A percentile compares a stretch with the other conserved stretches of the same genome.
These are phyloP conservation scores for Stephania yunnanensis DNA, from an alignment of 164 flowering plant species.

Conservation along the genomic window DNA sequence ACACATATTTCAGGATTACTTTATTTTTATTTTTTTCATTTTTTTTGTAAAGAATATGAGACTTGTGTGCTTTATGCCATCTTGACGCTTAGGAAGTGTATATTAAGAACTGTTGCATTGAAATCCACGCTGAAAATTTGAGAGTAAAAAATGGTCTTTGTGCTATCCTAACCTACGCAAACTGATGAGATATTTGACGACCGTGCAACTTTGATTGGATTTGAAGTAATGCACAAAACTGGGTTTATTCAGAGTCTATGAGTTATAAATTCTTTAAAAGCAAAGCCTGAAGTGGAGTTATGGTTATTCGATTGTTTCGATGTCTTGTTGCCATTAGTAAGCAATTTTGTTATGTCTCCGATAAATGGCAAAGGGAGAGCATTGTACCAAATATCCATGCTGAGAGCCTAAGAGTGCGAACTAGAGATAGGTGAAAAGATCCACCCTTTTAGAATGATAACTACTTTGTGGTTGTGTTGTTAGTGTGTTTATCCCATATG, in stretches of 20 bases:
- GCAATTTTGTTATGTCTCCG: neutral
- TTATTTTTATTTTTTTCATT: no score
- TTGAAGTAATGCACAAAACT: no score
- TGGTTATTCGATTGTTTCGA: neutral
- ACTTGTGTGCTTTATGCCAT: neutral
- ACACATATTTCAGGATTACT: neutral
- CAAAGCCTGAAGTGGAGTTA: neutral
- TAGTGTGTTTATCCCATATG: neutral
- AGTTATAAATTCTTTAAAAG: neutral
- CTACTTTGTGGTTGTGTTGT: no score
- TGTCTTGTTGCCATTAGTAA: neutral
- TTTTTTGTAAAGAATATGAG: neutral
- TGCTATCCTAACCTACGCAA: no score
- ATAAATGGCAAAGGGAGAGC: neutral
- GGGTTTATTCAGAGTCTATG: no score
- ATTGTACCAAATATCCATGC: neutral
- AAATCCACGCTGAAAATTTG: neutral
- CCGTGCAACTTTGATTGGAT: no score
- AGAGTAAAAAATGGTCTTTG: neutral
- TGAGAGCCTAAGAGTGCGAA: neutral
- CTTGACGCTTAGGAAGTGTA: no score
- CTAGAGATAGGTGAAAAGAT: neutral
- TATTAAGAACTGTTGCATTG: neutral
- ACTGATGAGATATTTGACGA: no score
- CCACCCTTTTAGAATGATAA: neutral